Conservation (phyloP, 1,284 basidiomycete genomes). For the Austroboletus olivaceoglutinosus region DNA sequence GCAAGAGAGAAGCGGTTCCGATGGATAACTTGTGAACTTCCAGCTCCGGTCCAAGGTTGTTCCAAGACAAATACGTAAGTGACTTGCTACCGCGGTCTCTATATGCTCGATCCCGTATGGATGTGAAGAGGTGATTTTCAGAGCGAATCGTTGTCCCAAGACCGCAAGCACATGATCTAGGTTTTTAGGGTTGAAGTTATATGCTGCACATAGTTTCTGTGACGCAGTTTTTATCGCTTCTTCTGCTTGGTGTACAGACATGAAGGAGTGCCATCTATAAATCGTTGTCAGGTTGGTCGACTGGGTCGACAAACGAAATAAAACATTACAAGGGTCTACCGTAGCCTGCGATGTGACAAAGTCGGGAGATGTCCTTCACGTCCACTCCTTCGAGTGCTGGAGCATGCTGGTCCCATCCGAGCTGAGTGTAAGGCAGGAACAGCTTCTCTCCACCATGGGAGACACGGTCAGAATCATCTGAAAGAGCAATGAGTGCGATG, state of each 20-base stretch:
- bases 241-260: background rate
- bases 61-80: conserved; percentile 3
- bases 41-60: conserved; percentile 5
- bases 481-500: background rate
- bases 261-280: conserved; percentile 2
- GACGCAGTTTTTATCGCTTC: background rate
- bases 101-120: conserved; percentile 1
- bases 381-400: too few species aligned
- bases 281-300: background rate
- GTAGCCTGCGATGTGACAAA: background rate
- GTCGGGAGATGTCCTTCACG: background rate
- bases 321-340: conserved; percentile 4
- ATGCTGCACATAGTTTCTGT: background rate
- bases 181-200: background rate
- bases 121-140: conserved; percentile 6
- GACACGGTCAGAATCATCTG: conserved; percentile 12
- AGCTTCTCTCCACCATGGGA: too few species aligned
- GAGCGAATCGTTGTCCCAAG: conserved; percentile 9
- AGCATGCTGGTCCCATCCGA: too few species aligned
- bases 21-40: conserved; percentile 10
- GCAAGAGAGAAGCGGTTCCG: conserved; percentile 13
- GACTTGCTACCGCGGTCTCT: conserved; percentile 7
- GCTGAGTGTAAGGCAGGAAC: too few species aligned
- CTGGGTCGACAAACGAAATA: background rate
- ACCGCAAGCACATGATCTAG: conserved; percentile 2